A percentile compares a stretch with the other conserved stretches of the same genome.
These are phyloP conservation scores for Groenewaldozyma tartarivorans DNA, from an alignment of 805 yeast genomes.

Conservation along the genomic window DNA sequence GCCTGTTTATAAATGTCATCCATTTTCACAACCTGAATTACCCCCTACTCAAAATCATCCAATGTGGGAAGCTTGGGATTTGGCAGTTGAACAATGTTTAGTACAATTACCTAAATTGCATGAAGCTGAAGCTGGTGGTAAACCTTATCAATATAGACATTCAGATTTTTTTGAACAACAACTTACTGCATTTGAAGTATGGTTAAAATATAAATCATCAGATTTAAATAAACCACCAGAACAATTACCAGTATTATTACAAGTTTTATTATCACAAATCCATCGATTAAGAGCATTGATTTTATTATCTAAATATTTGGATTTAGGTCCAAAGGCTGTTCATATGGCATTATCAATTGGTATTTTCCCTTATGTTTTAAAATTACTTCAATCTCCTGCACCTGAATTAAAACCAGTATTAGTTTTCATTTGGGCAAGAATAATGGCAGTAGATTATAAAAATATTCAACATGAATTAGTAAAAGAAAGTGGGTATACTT, in stretches of 20 bases:
- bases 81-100: conserved; percentile 90
- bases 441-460: conserved; percentile 88
- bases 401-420: conserved; percentile 89
- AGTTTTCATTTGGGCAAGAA: conserved; percentile 95
- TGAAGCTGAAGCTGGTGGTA: conserved; percentile 27
- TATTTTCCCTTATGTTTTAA: conserved; percentile 88
- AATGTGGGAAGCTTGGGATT: conserved; percentile 98
- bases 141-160: conserved; percentile 51
- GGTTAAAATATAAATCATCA: conserved; percentile 80
- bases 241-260: conserved; percentile 87
- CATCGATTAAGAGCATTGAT: conserved; percentile 86
- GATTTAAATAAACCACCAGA: conserved; percentile 83
- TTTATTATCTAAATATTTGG: conserved; percentile 73
- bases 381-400: conserved; percentile 86
- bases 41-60: conserved; percentile 80
- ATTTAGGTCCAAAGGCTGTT: conserved; percentile 97
- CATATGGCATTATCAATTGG: conserved; percentile 88
- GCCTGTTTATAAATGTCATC: conserved; percentile 90
- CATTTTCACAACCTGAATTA: conserved; percentile 84
- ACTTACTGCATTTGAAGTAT: conserved; percentile 88
- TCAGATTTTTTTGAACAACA: conserved; percentile 94
- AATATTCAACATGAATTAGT: conserved; percentile 87
- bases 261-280: conserved; percentile 86
- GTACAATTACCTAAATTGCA: conserved; percentile 34
- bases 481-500: conserved; percentile 82